Conservation (phyloP, 805 yeast genomes). For the Ogataea siamensis region DNA sequence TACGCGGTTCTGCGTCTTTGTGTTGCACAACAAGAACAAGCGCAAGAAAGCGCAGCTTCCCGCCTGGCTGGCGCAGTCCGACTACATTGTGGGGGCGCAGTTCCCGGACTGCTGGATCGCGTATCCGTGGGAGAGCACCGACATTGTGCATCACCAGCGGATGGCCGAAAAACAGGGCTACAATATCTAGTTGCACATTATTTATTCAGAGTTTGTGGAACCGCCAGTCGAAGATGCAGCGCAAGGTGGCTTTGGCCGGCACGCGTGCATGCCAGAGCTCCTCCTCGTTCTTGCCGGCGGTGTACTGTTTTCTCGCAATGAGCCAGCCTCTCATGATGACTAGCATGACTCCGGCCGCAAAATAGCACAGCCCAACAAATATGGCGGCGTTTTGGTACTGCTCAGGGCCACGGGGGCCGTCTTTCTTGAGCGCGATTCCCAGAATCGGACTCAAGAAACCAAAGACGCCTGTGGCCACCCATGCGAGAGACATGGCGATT, state of each 20-base stretch:
- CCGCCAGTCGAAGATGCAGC: slow-evolving; percentile 9
- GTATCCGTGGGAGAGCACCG: slow-evolving; percentile 82
- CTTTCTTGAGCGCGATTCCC: slow-evolving; percentile 48
- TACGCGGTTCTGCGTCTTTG: slow-evolving; percentile 73
- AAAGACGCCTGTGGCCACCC: slow-evolving; percentile 50
- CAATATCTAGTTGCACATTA: slow-evolving; percentile 38
- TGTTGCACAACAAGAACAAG: slow-evolving; percentile 72
- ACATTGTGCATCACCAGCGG: slow-evolving; percentile 69
- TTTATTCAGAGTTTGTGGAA: slow-evolving; percentile 17
- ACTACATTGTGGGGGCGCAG: slow-evolving; percentile 68
- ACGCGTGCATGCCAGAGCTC: slow-evolving; percentile 22
- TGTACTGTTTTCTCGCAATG: slow-evolving; percentile 44
- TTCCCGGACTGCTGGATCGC: slow-evolving; percentile 85
- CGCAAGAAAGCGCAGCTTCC: slow-evolving; percentile 73
- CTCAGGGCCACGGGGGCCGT: slow-evolving; percentile 37
- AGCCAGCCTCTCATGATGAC: slow-evolving; percentile 54
- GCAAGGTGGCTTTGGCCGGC: slow-evolving; percentile 7
- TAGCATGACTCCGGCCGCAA: slow-evolving; percentile 43
- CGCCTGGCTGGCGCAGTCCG: slow-evolving; percentile 53
- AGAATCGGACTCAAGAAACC: slow-evolving; percentile 60
- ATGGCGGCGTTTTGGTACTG: slow-evolving; percentile 54
- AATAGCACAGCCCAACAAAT: slow-evolving; percentile 56
- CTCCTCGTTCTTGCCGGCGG: slow-evolving; percentile 20
- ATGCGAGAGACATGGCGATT: slow-evolving; percentile 45
- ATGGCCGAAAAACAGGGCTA: slow-evolving; percentile 75